phyloP scores from a whole-genome alignment of 2,329 filamentous ascomycete species.

The Pseudopithomyces maydicus region DNA sequence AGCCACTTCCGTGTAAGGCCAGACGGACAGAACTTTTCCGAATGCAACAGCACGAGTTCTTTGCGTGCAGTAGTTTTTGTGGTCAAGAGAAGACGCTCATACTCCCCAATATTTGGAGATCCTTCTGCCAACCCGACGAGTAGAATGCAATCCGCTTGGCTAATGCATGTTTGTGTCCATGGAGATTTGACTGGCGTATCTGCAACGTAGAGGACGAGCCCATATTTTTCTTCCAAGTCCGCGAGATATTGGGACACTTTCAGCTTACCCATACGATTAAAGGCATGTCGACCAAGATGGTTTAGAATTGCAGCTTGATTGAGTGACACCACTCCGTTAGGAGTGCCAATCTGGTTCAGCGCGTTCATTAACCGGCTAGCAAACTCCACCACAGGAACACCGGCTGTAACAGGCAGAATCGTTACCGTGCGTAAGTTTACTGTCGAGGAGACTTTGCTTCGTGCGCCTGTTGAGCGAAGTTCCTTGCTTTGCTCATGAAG shows the following conservation, averaged over 20 bases:
- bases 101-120: slow-evolving; percentile 90
- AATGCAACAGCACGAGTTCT: slow-evolving; percentile 85
- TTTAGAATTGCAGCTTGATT: slow-evolving; percentile 94
- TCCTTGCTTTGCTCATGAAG: slow-evolving; percentile 70
- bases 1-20: slow-evolving; percentile 90
- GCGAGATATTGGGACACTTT: slow-evolving; percentile 95
- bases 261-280: slow-evolving; percentile 95
- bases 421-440: slow-evolving; percentile 92
- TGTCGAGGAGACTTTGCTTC: slow-evolving; percentile 76
- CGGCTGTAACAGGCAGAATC: slow-evolving; percentile 85
- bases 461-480: slow-evolving; percentile 58
- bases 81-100: slow-evolving; percentile 92
- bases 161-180: slow-evolving; percentile 98
- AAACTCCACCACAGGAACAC: slow-evolving; percentile 94
- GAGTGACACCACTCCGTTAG: slow-evolving; percentile 87
- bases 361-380: slow-evolving; percentile 87
- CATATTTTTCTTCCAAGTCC: slow-evolving; percentile 95
- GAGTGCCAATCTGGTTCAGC: slow-evolving; percentile 83
- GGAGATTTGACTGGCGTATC: slow-evolving; percentile 97
- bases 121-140: slow-evolving; percentile 89
- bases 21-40: slow-evolving; percentile 83
- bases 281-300: slow-evolving; percentile 93
- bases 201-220: slow-evolving; percentile 91
- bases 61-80: slow-evolving; percentile 98
- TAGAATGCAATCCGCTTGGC: slow-evolving; percentile 94